Evolutionary conservation across 148 eudicot species (phyloP), one percentile per base, ranked within the genome.

Genomic region (Dysphania ambrosioides): DNA sequence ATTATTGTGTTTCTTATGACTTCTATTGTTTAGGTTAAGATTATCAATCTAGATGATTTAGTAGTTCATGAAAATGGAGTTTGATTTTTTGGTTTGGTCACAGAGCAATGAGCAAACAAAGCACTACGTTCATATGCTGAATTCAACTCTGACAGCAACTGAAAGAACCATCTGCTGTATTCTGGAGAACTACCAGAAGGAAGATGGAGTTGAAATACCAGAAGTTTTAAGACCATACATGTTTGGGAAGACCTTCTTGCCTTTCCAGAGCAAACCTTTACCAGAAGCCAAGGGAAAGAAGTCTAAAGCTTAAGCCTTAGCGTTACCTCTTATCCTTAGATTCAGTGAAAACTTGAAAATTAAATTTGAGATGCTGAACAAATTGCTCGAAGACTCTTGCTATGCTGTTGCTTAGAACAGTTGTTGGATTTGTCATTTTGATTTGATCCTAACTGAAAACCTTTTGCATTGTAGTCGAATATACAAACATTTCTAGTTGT

Each of bases 141-240:
- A 91, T 77, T 91, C 93, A 31, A 91, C 98, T 4, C 93, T 95
- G 49, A 88, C 93, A 44, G 98, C 98, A 26, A 95, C 93, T 12
- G 93, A 92, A 77, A 87, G 97, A 79, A 95, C 97, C n/a, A 68
- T 95, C 44, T 95, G 98, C 69, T 88, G 97, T 85, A 92, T 92
- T 58, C 89, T 95, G 19, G 97, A 95, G 77, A 95, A 86, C 73
- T 82, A 87, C 76, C 97, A 95, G 83, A 88, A 68, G 78, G 96
- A 92, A 79, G 96, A 90, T 4, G 97, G 98, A 8, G 92, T 91
- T 35, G 96, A 87, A 56, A 78, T 91, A 59, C 96, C 97, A 1
- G 96, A 94, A 80, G 91, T 81, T 27, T 74, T 94, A 30, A 84
- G 78, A 63, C 79, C 68, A 6, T 90, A 10, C 71, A 83, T 91